Evolutionary conservation across 2,329 filamentous ascomycete genomes (phyloP), one percentile per base, ranked within the genome.

Genomic region (Pseudogymnoascus sp.): DNA sequence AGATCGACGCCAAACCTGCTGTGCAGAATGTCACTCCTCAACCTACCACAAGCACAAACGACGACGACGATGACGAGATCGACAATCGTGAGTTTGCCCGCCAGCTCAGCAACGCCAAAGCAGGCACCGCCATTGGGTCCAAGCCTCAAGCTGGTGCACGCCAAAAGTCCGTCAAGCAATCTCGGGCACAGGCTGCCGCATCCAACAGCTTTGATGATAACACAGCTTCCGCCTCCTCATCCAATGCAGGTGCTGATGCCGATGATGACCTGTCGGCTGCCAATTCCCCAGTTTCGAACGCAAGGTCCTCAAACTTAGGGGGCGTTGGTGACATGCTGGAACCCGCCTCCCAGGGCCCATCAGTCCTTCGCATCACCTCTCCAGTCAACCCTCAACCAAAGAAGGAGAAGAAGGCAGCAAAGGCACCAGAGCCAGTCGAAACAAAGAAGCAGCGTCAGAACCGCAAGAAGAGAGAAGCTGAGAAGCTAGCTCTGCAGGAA

Each of bases 381-480:
- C 83, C 75, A 70, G 82, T 76, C 73, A 85, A 81, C 77, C 65
- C 75, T 35, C 74, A 82, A 72, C 83, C 87, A 76, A 79, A 83
- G 65, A 86, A 87, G 75, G 77, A 81, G 66, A 86, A 86, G 76
- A 79, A 83, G 69, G 77, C 80, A 67, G 65, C 72, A 61, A 84
- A 87, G 77, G 78, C 81, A 41, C 80, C 83, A 66, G 86, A 90
- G 74, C 81, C 83, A 59, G 83, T 82, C 16, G 90, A 96, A 80
- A 89, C 88, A 19, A 97, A 97, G 88, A 97, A 97, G 81, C 91
- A 96, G 79, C 87, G 92, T 64, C 92, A 97, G 79, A 94, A 96
- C 78, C 85, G 88, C 68, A 86, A 89, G 79, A 97, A 96, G 85
- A 86, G 84, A 38, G 92, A 96, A 76, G 88, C 86, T 63, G 86